Percentiles rank a stretch among this genome's conserved stretches.
Conservation (phyloP, 2,329 filamentous ascomycete species). For the Trichoderma sp. region DNA sequence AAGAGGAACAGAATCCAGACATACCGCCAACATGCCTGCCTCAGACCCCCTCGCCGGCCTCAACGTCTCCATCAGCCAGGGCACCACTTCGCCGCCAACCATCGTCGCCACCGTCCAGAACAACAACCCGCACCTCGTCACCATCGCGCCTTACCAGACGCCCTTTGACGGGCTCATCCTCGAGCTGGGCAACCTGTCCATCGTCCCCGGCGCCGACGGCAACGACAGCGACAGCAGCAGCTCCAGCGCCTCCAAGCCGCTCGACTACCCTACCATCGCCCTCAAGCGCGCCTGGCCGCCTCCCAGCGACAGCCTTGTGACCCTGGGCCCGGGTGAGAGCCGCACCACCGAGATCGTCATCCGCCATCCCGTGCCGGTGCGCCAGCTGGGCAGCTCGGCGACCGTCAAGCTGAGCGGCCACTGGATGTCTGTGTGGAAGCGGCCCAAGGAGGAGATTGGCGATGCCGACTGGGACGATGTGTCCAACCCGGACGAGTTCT, state of each 20-base stretch:
- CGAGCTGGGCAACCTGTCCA: slow-evolving; percentile 34
- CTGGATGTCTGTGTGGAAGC: slow-evolving; percentile 38
- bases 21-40: neutral
- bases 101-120: slow-evolving; percentile 38
- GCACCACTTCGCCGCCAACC: slow-evolving; percentile 33
- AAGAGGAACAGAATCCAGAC: neutral
- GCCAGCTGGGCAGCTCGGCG: slow-evolving; percentile 31
- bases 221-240: neutral
- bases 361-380: slow-evolving; percentile 32
- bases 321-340: slow-evolving; percentile 35
- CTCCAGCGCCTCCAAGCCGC: slow-evolving; percentile 18
- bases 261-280: slow-evolving; percentile 33
- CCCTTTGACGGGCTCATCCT: slow-evolving; percentile 38
- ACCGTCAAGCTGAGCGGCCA: slow-evolving; percentile 33
- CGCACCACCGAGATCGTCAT: slow-evolving; percentile 34
- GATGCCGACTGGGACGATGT: slow-evolving; percentile 18
- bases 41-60: slow-evolving; percentile 27
- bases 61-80: slow-evolving; percentile 33
- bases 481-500: slow-evolving; percentile 12
- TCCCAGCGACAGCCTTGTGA: slow-evolving; percentile 31
- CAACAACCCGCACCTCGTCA: slow-evolving; percentile 34
- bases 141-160: slow-evolving; percentile 38
- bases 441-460: slow-evolving; percentile 23
- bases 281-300: slow-evolving; percentile 38
- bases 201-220: slow-evolving; percentile 27